Evolutionary conservation across 176 grass and related monocot genomes (phyloP).

Genomic region (Triticum monococcum): DNA sequence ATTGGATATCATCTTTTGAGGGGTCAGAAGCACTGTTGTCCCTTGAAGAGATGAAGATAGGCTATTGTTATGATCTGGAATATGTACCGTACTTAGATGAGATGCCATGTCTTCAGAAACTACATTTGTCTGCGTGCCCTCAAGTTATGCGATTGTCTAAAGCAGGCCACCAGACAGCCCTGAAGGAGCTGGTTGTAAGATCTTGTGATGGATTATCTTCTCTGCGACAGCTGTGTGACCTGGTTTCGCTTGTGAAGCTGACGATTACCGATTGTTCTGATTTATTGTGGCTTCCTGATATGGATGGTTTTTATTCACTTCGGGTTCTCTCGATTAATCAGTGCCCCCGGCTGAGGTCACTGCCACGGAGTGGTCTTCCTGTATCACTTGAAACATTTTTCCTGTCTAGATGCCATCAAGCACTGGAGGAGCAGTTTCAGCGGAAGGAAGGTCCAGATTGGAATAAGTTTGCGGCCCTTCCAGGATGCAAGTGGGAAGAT

Average conservation of each 20-base stretch:
- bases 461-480: neutral
- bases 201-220: neutral
- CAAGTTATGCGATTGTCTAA: neutral
- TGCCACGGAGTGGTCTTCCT: conserved; percentile 31
- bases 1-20: conserved; percentile 4
- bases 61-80: neutral
- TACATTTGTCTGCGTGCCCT: neutral
- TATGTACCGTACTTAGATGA: neutral
- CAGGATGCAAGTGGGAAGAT: neutral
- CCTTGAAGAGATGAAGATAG: neutral
- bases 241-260: conserved; percentile 18
- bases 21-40: conserved; percentile 4
- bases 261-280: neutral
- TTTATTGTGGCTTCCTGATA: neutral
- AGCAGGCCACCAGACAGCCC: neutral
- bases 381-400: neutral
- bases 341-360: neutral
- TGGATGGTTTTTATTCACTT: conserved; percentile 8
- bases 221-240: neutral
- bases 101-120: conserved; percentile 6
- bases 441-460: neutral
- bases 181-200: conserved; percentile 1
- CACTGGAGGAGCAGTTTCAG: conserved; percentile 19
- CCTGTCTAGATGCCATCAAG: neutral
- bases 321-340: neutral